Base-by-base conservation (phyloP, 345 rosid species). In the Arabis hirsuta region DNA sequence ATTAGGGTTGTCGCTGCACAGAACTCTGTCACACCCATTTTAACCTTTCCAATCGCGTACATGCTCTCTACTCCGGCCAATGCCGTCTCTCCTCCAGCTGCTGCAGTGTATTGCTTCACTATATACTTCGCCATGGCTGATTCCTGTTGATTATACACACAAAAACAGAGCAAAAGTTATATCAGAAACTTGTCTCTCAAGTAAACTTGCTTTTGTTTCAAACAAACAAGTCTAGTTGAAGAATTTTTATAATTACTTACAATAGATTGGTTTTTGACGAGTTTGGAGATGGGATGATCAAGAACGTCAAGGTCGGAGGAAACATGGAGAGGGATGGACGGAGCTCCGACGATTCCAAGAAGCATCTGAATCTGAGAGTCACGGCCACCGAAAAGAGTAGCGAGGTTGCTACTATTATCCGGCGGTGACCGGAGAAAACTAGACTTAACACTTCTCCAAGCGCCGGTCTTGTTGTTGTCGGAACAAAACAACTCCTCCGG, bases 401-500 rank as follows among this genome's bases (percentile, higher is more conserved):
- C 24, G 9, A 73, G 57, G 62, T 51, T 73, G 12, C 56, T 78
- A 36, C 34, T 58, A 6, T 62, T 61, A 56, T 68, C 79, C 24
- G 75, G 75, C 2, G 75, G 20, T 48, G 89, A 55, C 29, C 79
- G 74, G 57, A 74, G 78, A 32, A 74, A 52, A 63, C 62, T 64
- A 50, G 82, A 74, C 63, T 79, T 79, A 4, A 79, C 74, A 48
- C 72, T 73, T 38, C 10, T 27, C 82, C 82, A 79, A 38, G 79
- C 64, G 11, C 80, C 79, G 50, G 29, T 69, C 45, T 72, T 72
- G 55, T 38, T 72, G 51, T 65, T 59, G 71, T 75, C 69, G 12
- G 85, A 67, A 61, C 80, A 60, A 59, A 88, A 91, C 82, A 87
- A 76, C 67, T 91, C 96, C 62, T 91, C 97, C 1, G 97, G 97